Base-by-base conservation (phyloP, 495 filamentous ascomycete genomes). In the Aspergillus affinis region DNA sequence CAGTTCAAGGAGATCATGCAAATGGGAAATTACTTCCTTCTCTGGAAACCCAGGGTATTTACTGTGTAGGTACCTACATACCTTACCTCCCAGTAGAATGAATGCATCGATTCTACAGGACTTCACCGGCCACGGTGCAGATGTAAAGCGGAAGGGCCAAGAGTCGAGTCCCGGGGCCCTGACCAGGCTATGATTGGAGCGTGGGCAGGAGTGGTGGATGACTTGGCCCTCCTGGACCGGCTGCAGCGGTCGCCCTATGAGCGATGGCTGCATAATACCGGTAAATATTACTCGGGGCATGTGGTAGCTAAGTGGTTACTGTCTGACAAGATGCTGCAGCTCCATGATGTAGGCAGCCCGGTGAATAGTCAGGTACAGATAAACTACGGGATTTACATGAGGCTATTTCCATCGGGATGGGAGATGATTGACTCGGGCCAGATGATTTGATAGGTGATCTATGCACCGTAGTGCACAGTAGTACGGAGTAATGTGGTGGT, bases 201-300 rank as follows among this genome's bases (percentile, higher is more conserved):
- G 47, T 60, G 18, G 51, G 52, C 27, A 46, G 46, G 36, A 20
- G 26, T 20, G 51, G 52, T n/a, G 51, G 58, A 61, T 61, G 59
- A 51, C 52, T 61, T 61, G 59, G 59, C 32, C 59, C 21, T 50
- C 46, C 56, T 29, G 53, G 29, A 54, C 45, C 52, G 10, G 29
- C 52, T 55, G 58, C 52, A 55, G 58, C 51, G 50, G 23, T 5
- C 26, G 50, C 26, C 29, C 23, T 54, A 45, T 53, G 48, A 45
- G 32, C 30, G 23, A 30, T 21, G 51, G 45, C 50, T 60, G 58
- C 57, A 59, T 48, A 45, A 17, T 20, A 13, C 13, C 48, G 48
- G 56, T 45, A 58, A 51, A 51, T 26, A 19, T 12, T 20, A 29
- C 23, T 20, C 36, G 36, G 36, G 6, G 36, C 36, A 41, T 41